phyloP scores from a whole-genome alignment of 768 basidiomycete species.

The Suillus placidus region DNA sequence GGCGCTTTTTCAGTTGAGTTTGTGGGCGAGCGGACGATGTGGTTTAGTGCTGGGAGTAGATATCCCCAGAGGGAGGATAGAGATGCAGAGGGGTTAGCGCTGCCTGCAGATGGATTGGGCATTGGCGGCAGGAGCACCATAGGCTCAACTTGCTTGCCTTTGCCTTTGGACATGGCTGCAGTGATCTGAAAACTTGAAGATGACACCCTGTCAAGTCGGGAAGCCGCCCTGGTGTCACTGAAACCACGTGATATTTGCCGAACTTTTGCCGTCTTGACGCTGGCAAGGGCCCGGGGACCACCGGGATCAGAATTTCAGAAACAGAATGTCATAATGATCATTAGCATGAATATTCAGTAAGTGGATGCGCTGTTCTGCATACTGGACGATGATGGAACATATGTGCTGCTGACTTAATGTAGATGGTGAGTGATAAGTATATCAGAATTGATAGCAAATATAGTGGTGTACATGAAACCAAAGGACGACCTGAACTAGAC shows the following conservation, averaged over 20 bases:
- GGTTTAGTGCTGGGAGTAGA: constrained; percentile 72
- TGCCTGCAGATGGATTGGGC: constrained; percentile 59
- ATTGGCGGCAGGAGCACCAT: constrained; percentile 37
- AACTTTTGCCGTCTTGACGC: background rate
- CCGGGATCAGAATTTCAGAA: background rate
- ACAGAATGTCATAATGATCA: background rate
- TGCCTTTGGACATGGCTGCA: constrained; percentile 32
- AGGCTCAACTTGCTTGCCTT: constrained; percentile 31
- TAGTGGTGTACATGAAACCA: background rate
- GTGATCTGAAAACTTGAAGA: constrained; percentile 2
- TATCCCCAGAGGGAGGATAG: constrained; percentile 76
- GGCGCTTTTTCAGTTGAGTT: constrained; percentile 65
- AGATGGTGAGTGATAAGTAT: background rate
- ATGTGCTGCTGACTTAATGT: background rate
- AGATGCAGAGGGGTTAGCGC: constrained; percentile 75
- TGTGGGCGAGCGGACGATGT: constrained; percentile 72
- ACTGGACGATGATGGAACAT: background rate
- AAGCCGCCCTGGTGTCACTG: background rate
- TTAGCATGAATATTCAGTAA: background rate
- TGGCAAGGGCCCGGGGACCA: background rate
- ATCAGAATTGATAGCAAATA: constrained; percentile 1
- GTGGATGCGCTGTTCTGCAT: background rate
- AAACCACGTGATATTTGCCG: background rate
- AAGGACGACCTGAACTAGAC: constrained; percentile 45
- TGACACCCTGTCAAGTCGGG: background rate